phyloP scores from a whole-genome alignment of 2,329 filamentous ascomycete species.

The Amauroascus verrucosus region DNA sequence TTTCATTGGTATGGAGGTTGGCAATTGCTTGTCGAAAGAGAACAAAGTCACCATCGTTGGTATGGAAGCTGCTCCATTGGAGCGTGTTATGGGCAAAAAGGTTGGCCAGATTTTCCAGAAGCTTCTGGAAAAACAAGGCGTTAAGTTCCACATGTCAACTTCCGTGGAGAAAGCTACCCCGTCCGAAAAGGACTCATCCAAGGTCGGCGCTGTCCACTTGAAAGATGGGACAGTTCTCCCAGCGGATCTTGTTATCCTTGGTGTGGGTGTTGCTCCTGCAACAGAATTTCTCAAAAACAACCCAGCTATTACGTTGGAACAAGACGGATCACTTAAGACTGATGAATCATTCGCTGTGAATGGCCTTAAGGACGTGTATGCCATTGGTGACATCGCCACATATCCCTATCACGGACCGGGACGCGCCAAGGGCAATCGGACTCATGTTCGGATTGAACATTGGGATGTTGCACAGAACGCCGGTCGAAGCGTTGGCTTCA shows the following conservation, averaged over 20 bases:
- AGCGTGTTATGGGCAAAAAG: slow-evolving; percentile 71
- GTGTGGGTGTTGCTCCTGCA: slow-evolving; percentile 76
- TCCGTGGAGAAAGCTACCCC: slow-evolving; percentile 73
- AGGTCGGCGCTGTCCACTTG: slow-evolving; percentile 69
- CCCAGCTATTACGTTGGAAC: slow-evolving; percentile 56
- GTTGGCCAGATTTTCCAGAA: slow-evolving; percentile 73
- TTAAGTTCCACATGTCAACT: slow-evolving; percentile 77
- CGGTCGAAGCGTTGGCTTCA: slow-evolving; percentile 65
- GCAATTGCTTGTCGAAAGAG: slow-evolving; percentile 65
- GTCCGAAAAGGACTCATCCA: slow-evolving; percentile 54
- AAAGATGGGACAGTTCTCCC: slow-evolving; percentile 77
- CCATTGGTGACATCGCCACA: slow-evolving; percentile 88
- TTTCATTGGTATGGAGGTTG: slow-evolving; percentile 98
- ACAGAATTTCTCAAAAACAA: slow-evolving; percentile 74
- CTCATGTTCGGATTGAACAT: slow-evolving; percentile 77
- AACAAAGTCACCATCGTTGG: slow-evolving; percentile 81
- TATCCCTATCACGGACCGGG: slow-evolving; percentile 91
- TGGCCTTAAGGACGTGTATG: slow-evolving; percentile 73
- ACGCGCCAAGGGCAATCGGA: slow-evolving; percentile 49
- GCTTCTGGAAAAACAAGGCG: slow-evolving; percentile 69
- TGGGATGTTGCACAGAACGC: slow-evolving; percentile 97
- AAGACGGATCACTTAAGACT: slow-evolving; percentile 76
- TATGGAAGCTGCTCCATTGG: slow-evolving; percentile 75
- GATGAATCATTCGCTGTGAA: slow-evolving; percentile 69
- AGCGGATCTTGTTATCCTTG: slow-evolving; percentile 83